Conservation (phyloP, 1,284 basidiomycete species). For the Puccinia novopanici region DNA sequence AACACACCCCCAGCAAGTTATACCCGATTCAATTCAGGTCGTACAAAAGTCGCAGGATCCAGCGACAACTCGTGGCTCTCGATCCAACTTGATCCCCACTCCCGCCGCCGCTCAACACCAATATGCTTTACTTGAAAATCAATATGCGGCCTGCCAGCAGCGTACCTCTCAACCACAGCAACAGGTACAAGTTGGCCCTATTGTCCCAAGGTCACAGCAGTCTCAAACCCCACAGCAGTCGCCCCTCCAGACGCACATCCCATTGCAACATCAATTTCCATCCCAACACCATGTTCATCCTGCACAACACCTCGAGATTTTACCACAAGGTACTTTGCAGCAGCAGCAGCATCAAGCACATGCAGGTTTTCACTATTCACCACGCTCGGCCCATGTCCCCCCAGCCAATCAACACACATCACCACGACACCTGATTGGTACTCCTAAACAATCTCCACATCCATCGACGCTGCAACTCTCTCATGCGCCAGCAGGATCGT, state of each 20-base stretch:
- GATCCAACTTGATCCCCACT: not conserved
- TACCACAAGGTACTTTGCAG: not conserved
- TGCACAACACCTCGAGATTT: not conserved
- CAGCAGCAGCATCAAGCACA: slow-evolving; percentile 1
- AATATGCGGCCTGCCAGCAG: not conserved
- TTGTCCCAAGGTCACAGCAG: not conserved
- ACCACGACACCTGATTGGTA: not conserved
- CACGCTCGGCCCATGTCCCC: not conserved
- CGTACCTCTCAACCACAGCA: not conserved
- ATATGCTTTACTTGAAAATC: slow-evolving; percentile 5
- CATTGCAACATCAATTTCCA: not conserved
- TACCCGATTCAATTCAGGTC: not conserved
- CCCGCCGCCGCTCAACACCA: slow-evolving; percentile 14
- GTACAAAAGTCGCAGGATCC: not conserved
- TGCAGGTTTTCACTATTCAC: not conserved
- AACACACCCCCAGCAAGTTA: not conserved
- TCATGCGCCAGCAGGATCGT: not conserved
- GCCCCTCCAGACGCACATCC: slow-evolving; percentile 10
- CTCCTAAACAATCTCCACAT: slow-evolving; percentile 11
- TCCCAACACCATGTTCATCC: not conserved
- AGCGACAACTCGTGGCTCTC: not conserved
- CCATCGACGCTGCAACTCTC: not conserved
- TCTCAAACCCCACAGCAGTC: slow-evolving; percentile 26
- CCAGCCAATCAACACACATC: not conserved
- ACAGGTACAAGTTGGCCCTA: not conserved